A percentile compares a stretch with the other conserved stretches of the same genome.
These are phyloP conservation scores for Oropetium thomaeum DNA, from an alignment of 176 grass and related monocot genomes.

Conservation along the genomic window DNA sequence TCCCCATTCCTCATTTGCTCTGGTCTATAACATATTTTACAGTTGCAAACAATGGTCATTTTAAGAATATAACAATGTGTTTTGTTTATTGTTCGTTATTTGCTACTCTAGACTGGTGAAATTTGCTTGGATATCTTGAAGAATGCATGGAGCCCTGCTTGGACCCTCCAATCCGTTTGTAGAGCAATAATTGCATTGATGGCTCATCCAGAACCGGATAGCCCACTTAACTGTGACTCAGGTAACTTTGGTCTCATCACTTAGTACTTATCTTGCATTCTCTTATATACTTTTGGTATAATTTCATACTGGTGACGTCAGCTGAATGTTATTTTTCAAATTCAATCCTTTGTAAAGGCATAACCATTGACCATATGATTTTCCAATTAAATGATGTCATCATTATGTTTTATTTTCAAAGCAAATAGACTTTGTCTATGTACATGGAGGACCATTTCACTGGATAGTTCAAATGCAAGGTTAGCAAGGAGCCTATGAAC, in stretches of 20 bases:
- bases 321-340: not conserved
- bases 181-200: slow-evolving; percentile 97
- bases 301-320: not conserved
- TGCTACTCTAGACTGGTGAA: slow-evolving; percentile 72
- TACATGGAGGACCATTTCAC: not conserved
- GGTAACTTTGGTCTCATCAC: slow-evolving; percentile 40
- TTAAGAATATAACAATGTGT: not conserved
- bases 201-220: slow-evolving; percentile 95
- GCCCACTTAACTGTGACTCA: slow-evolving; percentile 99
- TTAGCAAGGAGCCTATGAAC: not conserved
- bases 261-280: not conserved
- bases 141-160: slow-evolving; percentile 99
- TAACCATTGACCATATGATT: not conserved
- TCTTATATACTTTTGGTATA: not conserved
- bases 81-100: not conserved
- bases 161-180: slow-evolving; percentile 98
- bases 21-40: not conserved
- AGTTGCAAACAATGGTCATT: not conserved
- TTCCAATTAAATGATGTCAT: not conserved
- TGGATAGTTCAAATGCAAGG: not conserved
- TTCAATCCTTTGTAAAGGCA: not conserved
- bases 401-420: not conserved
- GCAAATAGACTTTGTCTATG: not conserved
- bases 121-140: slow-evolving; percentile 99
- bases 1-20: not conserved